Base-by-base conservation (phyloP, 495 filamentous ascomycete species). In the Evernia prunastri region DNA sequence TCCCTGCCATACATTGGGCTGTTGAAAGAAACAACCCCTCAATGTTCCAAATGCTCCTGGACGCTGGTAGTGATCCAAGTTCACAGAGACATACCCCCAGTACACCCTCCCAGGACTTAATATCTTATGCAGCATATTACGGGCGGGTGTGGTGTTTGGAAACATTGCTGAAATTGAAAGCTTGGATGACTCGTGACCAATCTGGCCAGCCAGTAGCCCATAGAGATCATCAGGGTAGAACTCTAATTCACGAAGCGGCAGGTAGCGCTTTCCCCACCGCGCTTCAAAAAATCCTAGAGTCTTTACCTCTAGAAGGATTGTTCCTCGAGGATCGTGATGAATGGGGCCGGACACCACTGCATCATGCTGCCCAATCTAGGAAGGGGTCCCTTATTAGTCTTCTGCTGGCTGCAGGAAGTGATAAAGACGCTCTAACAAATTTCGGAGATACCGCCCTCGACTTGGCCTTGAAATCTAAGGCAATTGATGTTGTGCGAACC, bases 401-500 rank as follows among this genome's bases (percentile, higher is more conserved):
- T 43, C 40, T 43, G 3, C 40, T 43, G 18, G 18, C 15, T 20
- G 40, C 40, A 43, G 40, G 40, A 43, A 43, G 40, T 43, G 40
- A 43, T 43, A 43, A 43, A 43, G 40, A 43, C 40, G 40, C 40
- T 43, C 40, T 18, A n/a, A n/a, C 40, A n/a, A 20, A 20, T 6
- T 4, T 20, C 3, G 40, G 40, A 18, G 18, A n/a, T 18, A 43
- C 40, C 18, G 17, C 40, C 18, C 40, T 43, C 40, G 40, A 43
- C 40, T 43, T 43, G 40, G 40, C 40, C 40, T 43, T 43, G 40
- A n/a, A 43, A n/a, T 43, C 40, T 43, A n/a, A 43, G 40, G 40
- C 40, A 43, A 43, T 43, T n/a, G 40, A 43, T n/a, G 40, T 18
- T n/a, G 40, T 43, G 40, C 40, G 40, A 43, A 20, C 40, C 40